phyloP scores from a whole-genome alignment of 1,139 yeast genomes.

The Pichia terricola region DNA sequence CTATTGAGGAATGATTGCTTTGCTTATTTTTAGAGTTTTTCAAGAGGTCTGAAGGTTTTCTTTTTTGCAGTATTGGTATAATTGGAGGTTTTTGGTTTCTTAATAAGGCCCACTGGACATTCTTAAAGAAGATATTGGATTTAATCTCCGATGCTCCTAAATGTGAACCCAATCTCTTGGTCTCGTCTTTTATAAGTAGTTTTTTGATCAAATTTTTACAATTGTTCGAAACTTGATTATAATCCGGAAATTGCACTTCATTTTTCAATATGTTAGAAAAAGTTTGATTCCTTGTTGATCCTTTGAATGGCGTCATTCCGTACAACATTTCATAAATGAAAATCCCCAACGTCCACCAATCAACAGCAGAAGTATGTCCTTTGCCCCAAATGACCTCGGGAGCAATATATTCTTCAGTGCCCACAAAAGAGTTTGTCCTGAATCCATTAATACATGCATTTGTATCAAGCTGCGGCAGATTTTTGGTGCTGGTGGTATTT shows the following conservation, averaged over 20 bases:
- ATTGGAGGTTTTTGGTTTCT: constrained; percentile 92
- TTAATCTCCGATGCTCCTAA: constrained; percentile 94
- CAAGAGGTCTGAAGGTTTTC: constrained; percentile 4
- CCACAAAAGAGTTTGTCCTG: constrained; percentile 93
- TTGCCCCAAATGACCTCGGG: constrained; percentile 96
- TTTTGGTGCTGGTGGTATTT: constrained; percentile 28
- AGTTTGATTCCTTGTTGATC: constrained; percentile 76
- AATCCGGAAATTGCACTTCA: constrained; percentile 57
- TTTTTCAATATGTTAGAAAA: constrained; percentile 78
- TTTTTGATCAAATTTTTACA: constrained; percentile 78
- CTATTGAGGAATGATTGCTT: constrained; percentile 22
- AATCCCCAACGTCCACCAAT: constrained; percentile 98
- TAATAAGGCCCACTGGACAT: constrained; percentile 87
- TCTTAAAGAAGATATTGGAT: constrained; percentile 82
- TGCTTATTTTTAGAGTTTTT: constrained; percentile 9
- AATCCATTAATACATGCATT: constrained; percentile 93
- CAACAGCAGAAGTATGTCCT: constrained; percentile 96
- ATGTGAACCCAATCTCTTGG: constrained; percentile 77
- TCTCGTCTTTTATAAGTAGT: constrained; percentile 78
- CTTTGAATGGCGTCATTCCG: constrained; percentile 95
- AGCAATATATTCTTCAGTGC: constrained; percentile 96
- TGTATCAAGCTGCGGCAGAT: constrained; percentile 57
- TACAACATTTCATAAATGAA: constrained; percentile 86
- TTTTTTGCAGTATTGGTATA: constrained; percentile 66
- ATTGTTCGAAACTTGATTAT: constrained; percentile 47